Percentiles rank a stretch among this genome's conserved stretches.
Evolutionary conservation across 345 rosid genomes (phyloP).

Genomic region (Abelmoschus esculentus): DNA sequence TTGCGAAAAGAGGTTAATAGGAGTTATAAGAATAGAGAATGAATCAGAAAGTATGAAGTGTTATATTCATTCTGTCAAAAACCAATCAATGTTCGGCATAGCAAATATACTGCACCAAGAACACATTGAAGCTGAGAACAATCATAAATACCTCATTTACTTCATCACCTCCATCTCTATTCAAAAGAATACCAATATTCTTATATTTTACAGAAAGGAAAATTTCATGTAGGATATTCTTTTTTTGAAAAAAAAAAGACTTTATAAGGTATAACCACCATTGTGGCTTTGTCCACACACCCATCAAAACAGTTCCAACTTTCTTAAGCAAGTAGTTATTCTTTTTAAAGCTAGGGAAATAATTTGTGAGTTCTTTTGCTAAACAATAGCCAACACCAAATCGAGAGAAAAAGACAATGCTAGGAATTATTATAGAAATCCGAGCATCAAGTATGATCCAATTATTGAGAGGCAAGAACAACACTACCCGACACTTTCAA

Average conservation of each 20-base stretch:
- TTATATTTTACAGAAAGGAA: background rate
- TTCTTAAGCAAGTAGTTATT: no score
- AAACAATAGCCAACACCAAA: no score
- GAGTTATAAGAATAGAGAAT: constrained; percentile 23
- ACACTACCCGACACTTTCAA: no score
- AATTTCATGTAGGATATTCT: no score
- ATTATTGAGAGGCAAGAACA: no score
- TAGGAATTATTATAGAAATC: no score
- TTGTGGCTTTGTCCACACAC: background rate
- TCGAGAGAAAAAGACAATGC: no score
- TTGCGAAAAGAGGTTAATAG: no score
- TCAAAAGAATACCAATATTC: background rate
- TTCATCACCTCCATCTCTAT: constrained; percentile 41
- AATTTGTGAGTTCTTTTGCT: no score
- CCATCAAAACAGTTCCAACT: no score
- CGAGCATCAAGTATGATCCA: no score
- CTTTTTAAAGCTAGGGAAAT: no score
- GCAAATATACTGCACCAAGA: constrained; percentile 31
- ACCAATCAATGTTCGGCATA: constrained; percentile 31
- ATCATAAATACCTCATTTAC: constrained; percentile 44
- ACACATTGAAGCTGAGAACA: constrained; percentile 25
- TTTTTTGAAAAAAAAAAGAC: background rate
- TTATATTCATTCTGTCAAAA: constrained; percentile 23
- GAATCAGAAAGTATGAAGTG: constrained; percentile 31
- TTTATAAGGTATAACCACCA: background rate